Percentiles rank a stretch among this genome's conserved stretches.
These are phyloP conservation scores for Penicillium nucicola DNA, from an alignment of 495 filamentous ascomycete genomes.

Conservation along the genomic window DNA sequence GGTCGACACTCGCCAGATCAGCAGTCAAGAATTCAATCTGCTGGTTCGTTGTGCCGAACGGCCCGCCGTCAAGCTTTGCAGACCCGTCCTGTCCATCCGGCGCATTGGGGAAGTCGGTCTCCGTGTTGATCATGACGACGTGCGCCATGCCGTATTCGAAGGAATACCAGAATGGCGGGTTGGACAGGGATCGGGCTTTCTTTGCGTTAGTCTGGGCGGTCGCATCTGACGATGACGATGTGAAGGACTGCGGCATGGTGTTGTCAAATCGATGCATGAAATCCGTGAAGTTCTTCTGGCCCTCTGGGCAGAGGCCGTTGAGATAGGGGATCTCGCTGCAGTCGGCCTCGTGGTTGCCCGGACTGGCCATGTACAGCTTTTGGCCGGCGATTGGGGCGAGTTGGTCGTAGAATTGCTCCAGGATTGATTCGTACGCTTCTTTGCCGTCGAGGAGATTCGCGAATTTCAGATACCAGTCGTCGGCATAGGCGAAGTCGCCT, in stretches of 20 bases:
- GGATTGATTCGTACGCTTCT: conserved; percentile 49
- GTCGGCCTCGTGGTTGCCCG: conserved; percentile 55
- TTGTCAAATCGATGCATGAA: conserved; percentile 53
- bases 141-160: conserved; percentile 63
- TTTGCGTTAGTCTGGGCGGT: conserved; percentile 44
- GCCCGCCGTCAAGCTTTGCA: conserved; percentile 44
- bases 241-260: conserved; percentile 48
- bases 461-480: conserved; percentile 45
- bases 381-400: conserved; percentile 40
- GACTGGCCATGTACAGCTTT: conserved; percentile 53
- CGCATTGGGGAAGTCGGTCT: conserved; percentile 50
- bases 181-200: conserved; percentile 45
- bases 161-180: conserved; percentile 63
- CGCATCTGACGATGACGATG: conserved; percentile 43
- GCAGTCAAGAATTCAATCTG: conserved; percentile 41
- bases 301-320: conserved; percentile 46
- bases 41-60: conserved; percentile 42
- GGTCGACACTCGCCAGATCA: conserved; percentile 49
- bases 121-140: conserved; percentile 54
- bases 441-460: conserved; percentile 37
- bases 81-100: conserved; percentile 46
- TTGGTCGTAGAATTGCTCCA: conserved; percentile 54
- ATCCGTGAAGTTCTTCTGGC: conserved; percentile 61
- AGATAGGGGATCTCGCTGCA: conserved; percentile 44
- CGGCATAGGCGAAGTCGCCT: conserved; percentile 53